A percentile compares a stretch with the other conserved stretches of the same genome.
These are phyloP conservation scores for Herpetomonas samuelpessoai DNA, from an alignment of 208 protist species.

Conservation along the genomic window DNA sequence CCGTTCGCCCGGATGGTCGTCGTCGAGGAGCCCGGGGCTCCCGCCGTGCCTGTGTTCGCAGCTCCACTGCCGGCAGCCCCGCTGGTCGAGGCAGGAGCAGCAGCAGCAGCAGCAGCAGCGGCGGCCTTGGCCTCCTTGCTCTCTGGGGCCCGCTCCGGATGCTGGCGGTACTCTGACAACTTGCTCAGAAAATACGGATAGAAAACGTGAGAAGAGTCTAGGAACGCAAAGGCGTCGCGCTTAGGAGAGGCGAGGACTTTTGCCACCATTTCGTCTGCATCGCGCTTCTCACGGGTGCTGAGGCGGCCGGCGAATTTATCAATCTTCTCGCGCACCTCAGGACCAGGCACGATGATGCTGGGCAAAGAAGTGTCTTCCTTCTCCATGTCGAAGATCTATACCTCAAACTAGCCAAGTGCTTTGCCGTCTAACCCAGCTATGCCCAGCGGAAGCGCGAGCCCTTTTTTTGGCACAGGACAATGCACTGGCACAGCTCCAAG, in stretches of 20 bases:
- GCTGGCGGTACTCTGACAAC: conserved; percentile 72
- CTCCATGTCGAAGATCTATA: conserved; percentile 23
- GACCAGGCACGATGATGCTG: conserved; percentile 79
- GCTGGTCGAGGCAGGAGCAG: not conserved
- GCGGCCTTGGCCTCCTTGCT: conserved; percentile 18
- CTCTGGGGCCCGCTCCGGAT: conserved; percentile 65
- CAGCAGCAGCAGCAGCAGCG: conserved; percentile 15
- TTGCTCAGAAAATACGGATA: conserved; percentile 88
- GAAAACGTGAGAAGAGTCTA: conserved; percentile 84
- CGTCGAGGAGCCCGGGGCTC: conserved; percentile 19
- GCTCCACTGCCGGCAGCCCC: too few species aligned
- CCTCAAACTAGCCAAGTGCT: not conserved
- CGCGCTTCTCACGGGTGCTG: conserved; percentile 59
- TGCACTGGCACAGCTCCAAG: too few species aligned
- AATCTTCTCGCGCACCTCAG: conserved; percentile 77
- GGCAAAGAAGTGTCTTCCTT: conserved; percentile 46
- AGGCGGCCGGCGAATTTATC: conserved; percentile 70
- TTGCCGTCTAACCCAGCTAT: not conserved
- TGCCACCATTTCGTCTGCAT: conserved; percentile 79
- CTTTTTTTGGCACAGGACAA: too few species aligned
- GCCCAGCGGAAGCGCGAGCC: too few species aligned
- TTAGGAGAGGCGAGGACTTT: conserved; percentile 72
- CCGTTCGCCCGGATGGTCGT: conserved; percentile 46
- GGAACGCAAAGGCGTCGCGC: conserved; percentile 78
- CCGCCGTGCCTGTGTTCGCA: too few species aligned